These are phyloP conservation scores for Taiwanofungus camphoratus DNA, from an alignment of 1,284 basidiomycete species.

Conservation along the genomic window DNA sequence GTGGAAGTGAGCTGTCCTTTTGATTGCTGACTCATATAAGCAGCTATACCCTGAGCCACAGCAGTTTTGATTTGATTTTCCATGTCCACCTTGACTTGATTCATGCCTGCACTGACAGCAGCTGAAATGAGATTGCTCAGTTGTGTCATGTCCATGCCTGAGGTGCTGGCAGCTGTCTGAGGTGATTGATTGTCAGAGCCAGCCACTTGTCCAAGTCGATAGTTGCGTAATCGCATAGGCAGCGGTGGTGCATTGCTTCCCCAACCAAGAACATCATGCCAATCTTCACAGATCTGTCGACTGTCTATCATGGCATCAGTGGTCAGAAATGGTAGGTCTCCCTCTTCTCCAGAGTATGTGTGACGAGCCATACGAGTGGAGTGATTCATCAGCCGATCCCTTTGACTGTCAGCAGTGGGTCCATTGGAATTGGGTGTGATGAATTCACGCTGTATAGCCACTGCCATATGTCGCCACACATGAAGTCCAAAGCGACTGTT, in stretches of 20 bases:
- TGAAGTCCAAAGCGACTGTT: neutral
- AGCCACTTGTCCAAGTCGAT: neutral
- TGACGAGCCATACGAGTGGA: neutral
- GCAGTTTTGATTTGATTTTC: neutral
- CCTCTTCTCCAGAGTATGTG: neutral
- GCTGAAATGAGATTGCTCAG: neutral
- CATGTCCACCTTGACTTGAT: neutral
- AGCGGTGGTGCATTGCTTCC: neutral
- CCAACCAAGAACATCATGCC: constrained; percentile 3
- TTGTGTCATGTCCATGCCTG: neutral
- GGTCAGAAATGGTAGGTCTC: constrained; percentile 2
- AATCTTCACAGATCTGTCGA: neutral
- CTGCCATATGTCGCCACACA: constrained; percentile 1
- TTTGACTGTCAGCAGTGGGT: neutral
- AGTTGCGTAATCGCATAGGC: neutral
- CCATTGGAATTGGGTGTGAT: neutral
- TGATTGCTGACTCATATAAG: no score
- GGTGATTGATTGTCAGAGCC: neutral
- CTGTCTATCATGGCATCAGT: constrained; percentile 4
- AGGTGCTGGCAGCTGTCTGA: neutral
- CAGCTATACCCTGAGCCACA: neutral
- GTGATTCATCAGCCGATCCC: neutral
- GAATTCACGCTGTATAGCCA: constrained; percentile 3
- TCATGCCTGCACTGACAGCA: neutral
- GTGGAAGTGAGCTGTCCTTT: neutral